Percentiles rank a stretch among this genome's conserved stretches.
phyloP scores from a whole-genome alignment of 179 eudicot genomes.

The Amaranthus tricolor region DNA sequence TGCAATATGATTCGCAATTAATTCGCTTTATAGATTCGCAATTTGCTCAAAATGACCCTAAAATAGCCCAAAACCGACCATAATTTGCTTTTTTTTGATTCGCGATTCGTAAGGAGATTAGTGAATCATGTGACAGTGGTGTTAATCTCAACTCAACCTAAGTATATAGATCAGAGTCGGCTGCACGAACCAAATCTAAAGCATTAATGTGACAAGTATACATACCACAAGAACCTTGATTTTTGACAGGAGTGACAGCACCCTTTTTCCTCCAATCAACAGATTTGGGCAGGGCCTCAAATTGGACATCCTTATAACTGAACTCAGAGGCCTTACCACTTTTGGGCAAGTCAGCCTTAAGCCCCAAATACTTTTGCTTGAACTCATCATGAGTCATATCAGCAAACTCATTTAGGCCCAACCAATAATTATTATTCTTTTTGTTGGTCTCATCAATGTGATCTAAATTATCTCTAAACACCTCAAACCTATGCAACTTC shows the following conservation, averaged over 20 bases:
- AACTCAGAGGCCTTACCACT: conserved; percentile 46
- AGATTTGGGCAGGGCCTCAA: conserved; percentile 48
- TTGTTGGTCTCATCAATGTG: conserved; percentile 87
- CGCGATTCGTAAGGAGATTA: too few species aligned
- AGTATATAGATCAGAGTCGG: too few species aligned
- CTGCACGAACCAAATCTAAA: too few species aligned
- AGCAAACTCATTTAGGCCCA: conserved; percentile 68
- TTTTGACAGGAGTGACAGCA: conserved; percentile 64
- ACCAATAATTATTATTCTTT: conserved; percentile 62
- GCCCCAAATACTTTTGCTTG: conserved; percentile 57
- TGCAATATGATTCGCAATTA: too few species aligned
- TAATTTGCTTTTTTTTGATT: too few species aligned
- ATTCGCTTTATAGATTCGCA: too few species aligned
- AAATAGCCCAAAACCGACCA: too few species aligned
- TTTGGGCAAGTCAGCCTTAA: conserved; percentile 34
- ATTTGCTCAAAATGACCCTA: too few species aligned
- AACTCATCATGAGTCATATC: conserved; percentile 79
- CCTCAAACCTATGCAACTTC: conserved; percentile 82
- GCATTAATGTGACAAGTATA: not conserved
- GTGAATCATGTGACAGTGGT: too few species aligned
- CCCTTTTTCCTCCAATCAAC: conserved; percentile 77
- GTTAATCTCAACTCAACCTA: too few species aligned
- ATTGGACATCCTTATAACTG: conserved; percentile 43
- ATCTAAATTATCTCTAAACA: conserved; percentile 76
- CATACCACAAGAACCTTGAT: conserved; percentile 75